A percentile compares a stretch with the other conserved stretches of the same genome.
Conservation (phyloP, 2,329 filamentous ascomycete genomes). For the Fusarium sarcochroum region DNA sequence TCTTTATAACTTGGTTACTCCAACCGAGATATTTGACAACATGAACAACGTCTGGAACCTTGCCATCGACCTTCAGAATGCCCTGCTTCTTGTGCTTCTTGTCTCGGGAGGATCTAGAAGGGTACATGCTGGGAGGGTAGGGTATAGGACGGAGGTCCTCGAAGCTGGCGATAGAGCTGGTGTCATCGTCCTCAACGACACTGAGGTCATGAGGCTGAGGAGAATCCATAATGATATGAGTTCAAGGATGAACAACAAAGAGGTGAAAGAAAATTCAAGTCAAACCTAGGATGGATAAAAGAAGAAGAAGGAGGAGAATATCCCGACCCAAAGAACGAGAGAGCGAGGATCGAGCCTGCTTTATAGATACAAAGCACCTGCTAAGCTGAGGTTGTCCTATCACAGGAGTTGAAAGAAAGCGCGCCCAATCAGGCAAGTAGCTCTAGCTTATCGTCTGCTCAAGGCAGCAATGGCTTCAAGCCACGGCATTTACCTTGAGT, state of each 20-base stretch:
- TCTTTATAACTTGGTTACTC: slow-evolving; percentile 53
- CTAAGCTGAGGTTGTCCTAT: slow-evolving; percentile 6
- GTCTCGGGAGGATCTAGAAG: not conserved
- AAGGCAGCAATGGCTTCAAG: slow-evolving; percentile 36
- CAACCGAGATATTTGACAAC: slow-evolving; percentile 57
- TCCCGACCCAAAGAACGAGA: not conserved
- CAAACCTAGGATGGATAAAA: not conserved
- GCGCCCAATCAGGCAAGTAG: slow-evolving; percentile 14
- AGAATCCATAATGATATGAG: slow-evolving; percentile 30
- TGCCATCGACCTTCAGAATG: slow-evolving; percentile 50
- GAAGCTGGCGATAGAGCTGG: slow-evolving; percentile 44
- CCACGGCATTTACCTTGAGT: slow-evolving; percentile 14
- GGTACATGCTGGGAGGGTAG: not conserved
- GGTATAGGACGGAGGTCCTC: slow-evolving; percentile 31
- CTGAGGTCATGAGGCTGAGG: slow-evolving; percentile 26
- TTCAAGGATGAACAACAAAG: not conserved
- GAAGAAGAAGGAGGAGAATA: not conserved
- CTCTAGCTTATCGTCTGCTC: slow-evolving; percentile 5
- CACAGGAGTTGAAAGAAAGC: not conserved
- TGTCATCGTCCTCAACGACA: slow-evolving; percentile 29
- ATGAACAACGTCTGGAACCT: slow-evolving; percentile 59
- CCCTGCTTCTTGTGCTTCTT: slow-evolving; percentile 9
- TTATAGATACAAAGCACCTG: slow-evolving; percentile 20
- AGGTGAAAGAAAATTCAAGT: not conserved
- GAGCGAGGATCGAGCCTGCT: slow-evolving; percentile 12